These are phyloP conservation scores for Phaffomyces antillensis DNA, from an alignment of 805 yeast genomes.

Conservation along the genomic window DNA sequence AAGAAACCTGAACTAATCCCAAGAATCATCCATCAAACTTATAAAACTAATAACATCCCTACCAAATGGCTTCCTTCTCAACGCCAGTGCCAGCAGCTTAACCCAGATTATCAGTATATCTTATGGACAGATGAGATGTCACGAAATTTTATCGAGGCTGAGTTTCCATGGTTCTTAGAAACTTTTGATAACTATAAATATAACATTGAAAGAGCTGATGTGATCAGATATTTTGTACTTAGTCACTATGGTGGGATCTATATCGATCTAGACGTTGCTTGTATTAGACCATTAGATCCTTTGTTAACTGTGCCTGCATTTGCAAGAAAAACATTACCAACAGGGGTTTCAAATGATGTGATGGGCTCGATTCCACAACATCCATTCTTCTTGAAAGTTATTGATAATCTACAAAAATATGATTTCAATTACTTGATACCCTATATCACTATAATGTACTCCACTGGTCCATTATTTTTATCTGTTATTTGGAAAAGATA, in stretches of 20 bases:
- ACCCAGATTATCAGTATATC: conserved; percentile 83
- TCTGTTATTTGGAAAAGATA: conserved; percentile 85
- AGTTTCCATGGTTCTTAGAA: conserved; percentile 79
- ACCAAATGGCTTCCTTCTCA: conserved; percentile 78
- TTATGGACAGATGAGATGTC: conserved; percentile 89
- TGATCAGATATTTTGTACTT: conserved; percentile 78
- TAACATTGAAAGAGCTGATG: conserved; percentile 87
- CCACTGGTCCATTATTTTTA: conserved; percentile 86
- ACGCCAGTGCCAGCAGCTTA: conserved; percentile 64
- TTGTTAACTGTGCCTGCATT: conserved; percentile 76
- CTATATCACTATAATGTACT: conserved; percentile 84
- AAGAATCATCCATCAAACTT: conserved; percentile 89
- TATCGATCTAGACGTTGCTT: conserved; percentile 86
- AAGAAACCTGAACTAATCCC: conserved; percentile 61
- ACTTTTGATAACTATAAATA: conserved; percentile 74
- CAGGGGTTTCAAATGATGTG: conserved; percentile 88
- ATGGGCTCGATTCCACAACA: conserved; percentile 87
- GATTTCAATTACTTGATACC: conserved; percentile 77
- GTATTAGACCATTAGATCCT: conserved; percentile 73
- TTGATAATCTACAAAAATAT: conserved; percentile 54
- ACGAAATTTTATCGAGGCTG: conserved; percentile 65
- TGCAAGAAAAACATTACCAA: conserved; percentile 80
- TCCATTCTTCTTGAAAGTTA: conserved; percentile 71
- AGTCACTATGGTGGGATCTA: conserved; percentile 85
- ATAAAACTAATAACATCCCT: conserved; percentile 73